phyloP scores from a whole-genome alignment of 1,284 basidiomycete species.

The Sphaerobolus stellatus region DNA sequence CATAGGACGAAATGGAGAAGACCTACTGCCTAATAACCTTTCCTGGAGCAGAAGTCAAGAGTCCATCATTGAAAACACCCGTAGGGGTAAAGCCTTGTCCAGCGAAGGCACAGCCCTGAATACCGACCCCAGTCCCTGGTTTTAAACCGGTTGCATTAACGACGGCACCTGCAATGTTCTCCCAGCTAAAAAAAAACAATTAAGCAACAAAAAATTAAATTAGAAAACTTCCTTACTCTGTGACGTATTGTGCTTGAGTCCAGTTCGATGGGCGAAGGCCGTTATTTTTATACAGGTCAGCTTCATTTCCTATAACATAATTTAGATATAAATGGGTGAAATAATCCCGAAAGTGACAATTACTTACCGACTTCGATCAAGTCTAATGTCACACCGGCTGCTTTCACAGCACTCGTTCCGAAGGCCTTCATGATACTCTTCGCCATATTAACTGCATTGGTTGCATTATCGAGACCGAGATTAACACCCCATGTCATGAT shows the following conservation, averaged over 20 bases:
- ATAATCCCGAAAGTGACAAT: not conserved
- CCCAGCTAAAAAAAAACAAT: constrained; percentile 30
- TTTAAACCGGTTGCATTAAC: constrained; percentile 26
- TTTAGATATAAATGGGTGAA: not conserved
- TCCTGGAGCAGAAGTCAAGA: constrained; percentile 41
- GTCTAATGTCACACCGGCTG: constrained; percentile 50
- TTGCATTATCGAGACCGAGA: constrained; percentile 54
- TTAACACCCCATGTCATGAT: constrained; percentile 74
- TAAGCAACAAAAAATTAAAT: constrained; percentile 23
- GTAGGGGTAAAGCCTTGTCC: constrained; percentile 56
- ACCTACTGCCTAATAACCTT: constrained; percentile 38
- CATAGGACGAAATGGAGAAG: constrained; percentile 1
- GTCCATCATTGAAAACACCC: constrained; percentile 44
- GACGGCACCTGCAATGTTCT: constrained; percentile 30
- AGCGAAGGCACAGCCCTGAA: constrained; percentile 57
- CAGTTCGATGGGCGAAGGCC: constrained; percentile 45
- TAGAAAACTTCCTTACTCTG: constrained; percentile 42
- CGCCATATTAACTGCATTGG: constrained; percentile 58
- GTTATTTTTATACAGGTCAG: constrained; percentile 57
- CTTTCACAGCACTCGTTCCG: constrained; percentile 38
- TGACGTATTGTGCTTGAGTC: constrained; percentile 49
- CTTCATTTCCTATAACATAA: constrained; percentile 46
- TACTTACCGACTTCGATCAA: constrained; percentile 54
- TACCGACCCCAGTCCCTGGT: constrained; percentile 38
- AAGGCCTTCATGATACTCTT: constrained; percentile 57